Evolutionary conservation across 176 grass and related monocot species (phyloP).

Genomic region (Poa pratensis): DNA sequence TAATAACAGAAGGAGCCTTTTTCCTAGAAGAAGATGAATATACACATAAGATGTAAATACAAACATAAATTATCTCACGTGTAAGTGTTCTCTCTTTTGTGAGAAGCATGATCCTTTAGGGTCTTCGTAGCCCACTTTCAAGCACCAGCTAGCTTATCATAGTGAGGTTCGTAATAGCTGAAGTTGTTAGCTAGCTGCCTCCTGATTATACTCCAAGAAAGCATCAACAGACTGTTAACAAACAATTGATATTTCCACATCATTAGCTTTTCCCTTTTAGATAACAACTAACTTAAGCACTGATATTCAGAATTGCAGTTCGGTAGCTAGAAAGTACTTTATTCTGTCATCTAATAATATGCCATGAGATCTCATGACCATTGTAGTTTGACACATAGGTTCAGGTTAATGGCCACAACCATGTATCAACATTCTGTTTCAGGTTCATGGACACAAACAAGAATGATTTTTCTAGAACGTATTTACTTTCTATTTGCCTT

Average conservation of each 20-base stretch:
- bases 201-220: conserved; percentile 87
- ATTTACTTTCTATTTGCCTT: too few relatives aligned
- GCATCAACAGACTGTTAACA: conserved; percentile 71
- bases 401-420: too few relatives aligned
- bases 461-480: too few relatives aligned
- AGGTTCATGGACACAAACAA: too few relatives aligned
- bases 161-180: conserved; percentile 87
- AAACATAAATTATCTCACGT: too few relatives aligned
- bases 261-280: conserved; percentile 30
- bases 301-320: conserved; percentile 8
- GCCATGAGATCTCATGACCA: neutral
- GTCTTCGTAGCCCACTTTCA: conserved; percentile 93
- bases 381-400: too few relatives aligned
- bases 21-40: conserved; percentile 3
- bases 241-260: neutral
- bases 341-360: conserved; percentile 17
- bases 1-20: neutral
- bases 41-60: neutral
- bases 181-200: conserved; percentile 94
- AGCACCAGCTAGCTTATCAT: conserved; percentile 81
- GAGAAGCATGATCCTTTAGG: conserved; percentile 64
- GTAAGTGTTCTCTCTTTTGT: conserved; percentile 89
- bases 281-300: too few relatives aligned
- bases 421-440: too few relatives aligned
- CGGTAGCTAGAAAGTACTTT: neutral